Percentiles rank a stretch among this genome's conserved stretches.
phyloP scores from a whole-genome alignment of 768 basidiomycete genomes.

The Agaricus subrufescens region DNA sequence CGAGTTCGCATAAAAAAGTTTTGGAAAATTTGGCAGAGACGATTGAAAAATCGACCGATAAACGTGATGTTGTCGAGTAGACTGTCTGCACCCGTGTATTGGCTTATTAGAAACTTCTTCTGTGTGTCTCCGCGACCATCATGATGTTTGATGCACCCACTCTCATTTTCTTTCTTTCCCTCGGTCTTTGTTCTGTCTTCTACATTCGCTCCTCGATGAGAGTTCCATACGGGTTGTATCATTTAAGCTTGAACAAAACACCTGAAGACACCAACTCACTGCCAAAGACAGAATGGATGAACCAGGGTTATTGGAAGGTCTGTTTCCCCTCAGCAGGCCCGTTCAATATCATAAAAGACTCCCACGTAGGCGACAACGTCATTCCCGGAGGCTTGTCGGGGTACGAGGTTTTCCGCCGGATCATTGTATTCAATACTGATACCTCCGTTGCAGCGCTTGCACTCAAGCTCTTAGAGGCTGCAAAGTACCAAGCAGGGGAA shows the following conservation, averaged over 20 bases:
- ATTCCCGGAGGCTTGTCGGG: conserved; percentile 61
- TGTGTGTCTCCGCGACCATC: neutral
- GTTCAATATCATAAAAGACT: too few species aligned
- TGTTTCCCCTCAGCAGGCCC: conserved; percentile 8
- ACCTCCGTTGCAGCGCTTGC: conserved; percentile 35
- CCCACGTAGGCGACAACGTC: conserved; percentile 33
- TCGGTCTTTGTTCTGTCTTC: neutral
- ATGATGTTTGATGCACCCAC: neutral
- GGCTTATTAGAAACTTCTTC: neutral
- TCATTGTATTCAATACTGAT: neutral
- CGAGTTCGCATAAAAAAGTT: conserved; percentile 20
- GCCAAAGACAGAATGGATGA: conserved; percentile 63
- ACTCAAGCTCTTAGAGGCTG: conserved; percentile 40
- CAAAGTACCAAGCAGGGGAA: conserved; percentile 33
- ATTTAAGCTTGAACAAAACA: conserved; percentile 45
- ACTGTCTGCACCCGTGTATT: neutral
- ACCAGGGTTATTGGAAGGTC: conserved; percentile 71
- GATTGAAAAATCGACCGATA: conserved; percentile 13
- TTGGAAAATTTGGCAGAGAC: conserved; percentile 22
- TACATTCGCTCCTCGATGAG: neutral
- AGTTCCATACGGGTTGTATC: conserved; percentile 48
- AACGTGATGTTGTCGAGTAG: too few species aligned
- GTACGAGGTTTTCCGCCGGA: conserved; percentile 21
- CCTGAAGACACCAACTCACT: conserved; percentile 25
- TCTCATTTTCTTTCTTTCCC: neutral